Evolutionary conservation across 2,329 filamentous ascomycete species (phyloP), one percentile per base, ranked within the genome.

Genomic region (Zymoseptoria ardabiliae): DNA sequence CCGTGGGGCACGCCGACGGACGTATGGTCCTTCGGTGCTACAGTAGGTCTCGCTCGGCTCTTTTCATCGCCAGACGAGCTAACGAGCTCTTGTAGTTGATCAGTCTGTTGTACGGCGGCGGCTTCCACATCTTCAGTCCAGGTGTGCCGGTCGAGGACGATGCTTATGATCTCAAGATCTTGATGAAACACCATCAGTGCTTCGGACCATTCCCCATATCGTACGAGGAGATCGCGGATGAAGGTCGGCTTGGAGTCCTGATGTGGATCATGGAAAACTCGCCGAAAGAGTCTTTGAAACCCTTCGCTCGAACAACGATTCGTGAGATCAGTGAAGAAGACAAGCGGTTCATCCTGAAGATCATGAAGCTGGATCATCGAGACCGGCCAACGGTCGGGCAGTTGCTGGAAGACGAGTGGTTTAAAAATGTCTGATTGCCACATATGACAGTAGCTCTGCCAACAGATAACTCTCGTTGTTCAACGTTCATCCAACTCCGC

Each of bases 341-440:
- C 56, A 72, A 70, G 54, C 57, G 54, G 13, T 78, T 78, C 63
- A 59, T 78, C n/a, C 53, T 65, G 2, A 77, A 71, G 63, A 75
- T 78, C 19, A 77, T 79, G 75, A 77, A 73, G 61, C 68, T 79
- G 6, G 75, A 78, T 60, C 74, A 72, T 50, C 70, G 75, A 58
- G 75, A 78, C 59, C 68, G 75, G 30, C 76, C 74, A 7, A 73
- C 72, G 6, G 76, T 73, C 28, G 68, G 67, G 58, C 69, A 75
- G 53, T 63, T 77, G 28, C 62, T 77, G 41, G 62, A 70, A 54
- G 75, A 77, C 60, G 65, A 69, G 23, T 77, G 74, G 73, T 75
- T 76, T 22, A 25, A n/a, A 6, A 2, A 45, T n/a, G 35, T 45
- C 35, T 45, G 13, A 45, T 45, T 5, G 5, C 2, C 5, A 5